These are phyloP conservation scores for Venturia oleaginea DNA, from an alignment of 2,329 filamentous ascomycete genomes.

Conservation along the genomic window DNA sequence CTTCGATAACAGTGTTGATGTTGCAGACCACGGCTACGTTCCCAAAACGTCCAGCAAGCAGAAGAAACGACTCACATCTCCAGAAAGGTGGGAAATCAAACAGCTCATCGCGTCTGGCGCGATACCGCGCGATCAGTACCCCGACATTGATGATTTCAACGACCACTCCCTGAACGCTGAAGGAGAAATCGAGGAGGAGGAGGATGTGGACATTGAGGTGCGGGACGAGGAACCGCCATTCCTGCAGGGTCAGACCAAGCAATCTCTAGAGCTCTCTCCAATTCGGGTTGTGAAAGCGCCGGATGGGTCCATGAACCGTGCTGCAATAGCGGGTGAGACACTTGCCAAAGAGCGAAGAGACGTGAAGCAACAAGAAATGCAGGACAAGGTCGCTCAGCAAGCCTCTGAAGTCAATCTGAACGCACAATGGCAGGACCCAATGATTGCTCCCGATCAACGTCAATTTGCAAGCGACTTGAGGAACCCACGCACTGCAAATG, in stretches of 20 bases:
- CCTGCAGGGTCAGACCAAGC: conserved; percentile 89
- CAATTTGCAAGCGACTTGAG: conserved; percentile 85
- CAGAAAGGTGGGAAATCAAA: conserved; percentile 94
- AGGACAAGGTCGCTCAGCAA: conserved; percentile 67
- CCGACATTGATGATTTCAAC: conserved; percentile 89
- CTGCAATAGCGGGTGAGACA: conserved; percentile 85
- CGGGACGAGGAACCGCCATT: conserved; percentile 95
- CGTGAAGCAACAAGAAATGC: conserved; percentile 75
- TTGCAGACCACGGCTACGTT: conserved; percentile 53
- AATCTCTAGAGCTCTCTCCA: conserved; percentile 86
- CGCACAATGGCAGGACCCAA: conserved; percentile 93
- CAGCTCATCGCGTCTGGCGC: conserved; percentile 94
- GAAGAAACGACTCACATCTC: conserved; percentile 91
- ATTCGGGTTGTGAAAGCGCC: conserved; percentile 96
- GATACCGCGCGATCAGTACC: conserved; percentile 85
- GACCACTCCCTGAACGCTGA: conserved; percentile 79
- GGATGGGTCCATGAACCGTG: conserved; percentile 93
- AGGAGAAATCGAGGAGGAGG: conserved; percentile 81
- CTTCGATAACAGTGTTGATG: conserved; percentile 46
- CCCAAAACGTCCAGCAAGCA: conserved; percentile 34
- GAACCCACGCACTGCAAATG: conserved; percentile 51
- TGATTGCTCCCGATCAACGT: conserved; percentile 75
- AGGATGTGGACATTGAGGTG: conserved; percentile 95
- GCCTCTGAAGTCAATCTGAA: conserved; percentile 71
- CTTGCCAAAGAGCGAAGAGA: conserved; percentile 87